phyloP scores from a whole-genome alignment of 306 rosid genomes.

The Begonia peltatifolia region DNA sequence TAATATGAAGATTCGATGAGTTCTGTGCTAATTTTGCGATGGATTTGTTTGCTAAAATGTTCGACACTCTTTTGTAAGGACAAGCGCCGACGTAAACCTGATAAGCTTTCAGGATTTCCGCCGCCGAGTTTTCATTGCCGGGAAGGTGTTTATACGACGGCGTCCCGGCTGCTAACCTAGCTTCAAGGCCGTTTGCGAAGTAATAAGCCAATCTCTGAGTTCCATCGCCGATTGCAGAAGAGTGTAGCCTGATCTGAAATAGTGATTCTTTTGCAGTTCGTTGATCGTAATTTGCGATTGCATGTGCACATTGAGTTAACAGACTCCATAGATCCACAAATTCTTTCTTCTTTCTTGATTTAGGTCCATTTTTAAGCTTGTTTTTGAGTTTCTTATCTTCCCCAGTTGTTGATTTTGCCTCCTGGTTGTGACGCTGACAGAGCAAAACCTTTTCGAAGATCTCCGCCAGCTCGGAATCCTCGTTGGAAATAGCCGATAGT shows the following conservation, averaged over 20 bases:
- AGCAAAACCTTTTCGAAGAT: slow-evolving; percentile 39
- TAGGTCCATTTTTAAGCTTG: slow-evolving; percentile 25
- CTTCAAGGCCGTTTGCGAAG: slow-evolving; percentile 50
- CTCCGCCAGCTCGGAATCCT: slow-evolving; percentile 34
- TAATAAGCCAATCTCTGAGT: slow-evolving; percentile 59
- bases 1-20: slow-evolving; percentile 43
- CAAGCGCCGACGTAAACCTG: slow-evolving; percentile 34
- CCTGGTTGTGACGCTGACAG: slow-evolving; percentile 7
- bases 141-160: slow-evolving; percentile 24
- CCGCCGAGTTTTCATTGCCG: slow-evolving; percentile 29
- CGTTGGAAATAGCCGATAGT: slow-evolving; percentile 25
- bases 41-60: slow-evolving; percentile 39
- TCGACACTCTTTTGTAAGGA: slow-evolving; percentile 49
- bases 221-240: slow-evolving; percentile 46
- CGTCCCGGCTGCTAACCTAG: slow-evolving; percentile 47
- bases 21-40: slow-evolving; percentile 36
- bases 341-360: slow-evolving; percentile 24
- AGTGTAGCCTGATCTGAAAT: slow-evolving; percentile 55
- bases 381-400: slow-evolving; percentile 14
- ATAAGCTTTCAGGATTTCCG: slow-evolving; percentile 41
- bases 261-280: slow-evolving; percentile 50
- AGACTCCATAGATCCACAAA: slow-evolving; percentile 47
- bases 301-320: slow-evolving; percentile 51
- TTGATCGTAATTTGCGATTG: slow-evolving; percentile 40
- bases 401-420: slow-evolving; percentile 3